Evolutionary conservation across 2,329 filamentous ascomycete genomes (phyloP).

Genomic region (Aspergillus sp.): DNA sequence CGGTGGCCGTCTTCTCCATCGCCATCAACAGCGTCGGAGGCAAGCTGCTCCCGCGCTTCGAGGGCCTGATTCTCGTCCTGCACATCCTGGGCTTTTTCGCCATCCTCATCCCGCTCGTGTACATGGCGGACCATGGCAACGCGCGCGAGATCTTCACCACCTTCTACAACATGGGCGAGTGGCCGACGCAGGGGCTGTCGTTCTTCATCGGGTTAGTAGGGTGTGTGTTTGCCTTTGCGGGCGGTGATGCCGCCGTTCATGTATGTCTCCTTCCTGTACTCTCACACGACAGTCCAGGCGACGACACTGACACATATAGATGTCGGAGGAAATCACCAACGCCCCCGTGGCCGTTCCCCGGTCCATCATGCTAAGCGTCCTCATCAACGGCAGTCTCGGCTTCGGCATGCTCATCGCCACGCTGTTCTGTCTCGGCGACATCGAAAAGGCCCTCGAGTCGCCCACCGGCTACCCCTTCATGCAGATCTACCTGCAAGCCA

Average conservation of each 20-base stretch:
- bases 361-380: conserved; percentile 34
- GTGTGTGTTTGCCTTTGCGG: conserved; percentile 37
- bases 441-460: conserved; percentile 23
- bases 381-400: conserved; percentile 36
- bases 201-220: conserved; percentile 34
- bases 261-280: conserved; percentile 21
- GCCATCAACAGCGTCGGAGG: conserved; percentile 45
- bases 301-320: conserved; percentile 11
- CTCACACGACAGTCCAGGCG: neutral
- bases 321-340: conserved; percentile 41
- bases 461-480: conserved; percentile 36
- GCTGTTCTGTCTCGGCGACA: conserved; percentile 37
- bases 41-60: conserved; percentile 45
- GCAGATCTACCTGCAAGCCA: conserved; percentile 30
- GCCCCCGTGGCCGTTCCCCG: conserved; percentile 34
- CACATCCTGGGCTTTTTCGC: conserved; percentile 55
- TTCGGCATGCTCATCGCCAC: conserved; percentile 38
- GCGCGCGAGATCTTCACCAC: conserved; percentile 45
- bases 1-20: conserved; percentile 37
- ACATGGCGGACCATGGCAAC: conserved; percentile 40
- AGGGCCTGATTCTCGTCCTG: conserved; percentile 48
- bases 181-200: conserved; percentile 42
- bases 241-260: conserved; percentile 38
- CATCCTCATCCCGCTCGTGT: conserved; percentile 48
- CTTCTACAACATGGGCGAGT: conserved; percentile 48